phyloP scores from a whole-genome alignment of 768 basidiomycete species.

The Russula vinacea region DNA sequence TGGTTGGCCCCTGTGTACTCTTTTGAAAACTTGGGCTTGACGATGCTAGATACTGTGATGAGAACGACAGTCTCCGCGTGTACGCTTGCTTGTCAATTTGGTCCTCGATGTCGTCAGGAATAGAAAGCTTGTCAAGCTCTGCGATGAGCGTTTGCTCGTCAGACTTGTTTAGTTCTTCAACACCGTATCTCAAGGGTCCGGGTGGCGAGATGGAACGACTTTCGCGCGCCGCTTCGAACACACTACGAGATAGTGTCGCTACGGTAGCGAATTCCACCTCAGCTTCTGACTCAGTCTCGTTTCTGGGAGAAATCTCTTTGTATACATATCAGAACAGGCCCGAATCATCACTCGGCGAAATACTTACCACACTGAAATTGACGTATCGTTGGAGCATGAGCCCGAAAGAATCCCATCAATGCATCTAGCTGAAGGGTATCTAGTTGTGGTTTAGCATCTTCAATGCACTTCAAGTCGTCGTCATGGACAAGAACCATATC shows the following conservation, averaged over 20 bases:
- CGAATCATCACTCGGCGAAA: neutral
- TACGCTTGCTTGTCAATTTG: no score
- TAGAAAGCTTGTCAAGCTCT: no score
- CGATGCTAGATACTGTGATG: no score
- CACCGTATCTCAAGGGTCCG: no score
- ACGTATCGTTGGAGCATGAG: neutral
- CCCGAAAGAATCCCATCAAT: neutral
- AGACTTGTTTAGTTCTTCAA: no score
- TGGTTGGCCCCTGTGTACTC: no score
- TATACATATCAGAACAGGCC: neutral
- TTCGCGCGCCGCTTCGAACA: no score
- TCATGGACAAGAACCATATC: constrained; percentile 1
- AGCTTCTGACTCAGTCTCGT: neutral
- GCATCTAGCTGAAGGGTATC: neutral
- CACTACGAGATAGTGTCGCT: neutral
- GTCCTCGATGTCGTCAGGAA: no score
- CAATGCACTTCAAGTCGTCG: neutral
- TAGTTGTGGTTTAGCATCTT: neutral
- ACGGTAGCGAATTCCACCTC: neutral
- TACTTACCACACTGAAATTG: neutral
- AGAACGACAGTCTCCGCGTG: no score
- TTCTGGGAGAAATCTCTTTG: neutral
- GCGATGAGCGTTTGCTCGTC: no score
- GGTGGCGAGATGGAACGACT: no score
- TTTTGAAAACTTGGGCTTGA: no score